Percentiles rank a stretch among this genome's conserved stretches.
These are phyloP conservation scores for Suhomyces anneliseae DNA, from an alignment of 1,139 yeast species.

Conservation along the genomic window DNA sequence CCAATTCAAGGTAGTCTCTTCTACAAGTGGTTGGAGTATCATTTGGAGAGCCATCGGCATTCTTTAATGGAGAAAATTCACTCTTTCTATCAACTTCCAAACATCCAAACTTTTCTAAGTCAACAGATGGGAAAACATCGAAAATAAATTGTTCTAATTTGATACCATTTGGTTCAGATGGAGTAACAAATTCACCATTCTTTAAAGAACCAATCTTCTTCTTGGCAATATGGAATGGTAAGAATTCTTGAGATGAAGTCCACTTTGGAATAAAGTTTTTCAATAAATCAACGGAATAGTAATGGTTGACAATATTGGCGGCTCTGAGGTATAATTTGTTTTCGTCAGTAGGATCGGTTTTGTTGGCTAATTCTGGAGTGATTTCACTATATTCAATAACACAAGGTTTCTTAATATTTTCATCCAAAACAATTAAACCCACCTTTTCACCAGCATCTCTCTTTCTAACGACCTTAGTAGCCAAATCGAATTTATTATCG, in stretches of 20 bases:
- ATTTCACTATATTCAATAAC: constrained; percentile 97
- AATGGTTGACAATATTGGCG: constrained; percentile 96
- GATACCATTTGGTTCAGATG: constrained; percentile 80
- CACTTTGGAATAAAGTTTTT: constrained; percentile 61
- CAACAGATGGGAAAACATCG: constrained; percentile 87
- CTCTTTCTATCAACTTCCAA: constrained; percentile 82
- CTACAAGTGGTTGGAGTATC: constrained; percentile 89
- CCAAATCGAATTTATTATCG: constrained; percentile 62
- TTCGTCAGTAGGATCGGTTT: constrained; percentile 47
- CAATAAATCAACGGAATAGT: constrained; percentile 79
- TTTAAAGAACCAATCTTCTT: constrained; percentile 75
- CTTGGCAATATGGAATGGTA: constrained; percentile 92
- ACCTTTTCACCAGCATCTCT: constrained; percentile 85
- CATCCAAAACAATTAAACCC: constrained; percentile 82
- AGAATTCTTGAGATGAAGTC: constrained; percentile 61
- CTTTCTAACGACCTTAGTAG: constrained; percentile 94
- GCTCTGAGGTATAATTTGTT: constrained; percentile 75
- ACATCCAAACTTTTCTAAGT: constrained; percentile 78
- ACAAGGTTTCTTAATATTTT: constrained; percentile 64
- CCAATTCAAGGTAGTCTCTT: constrained; percentile 60
- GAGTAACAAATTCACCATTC: constrained; percentile 54
- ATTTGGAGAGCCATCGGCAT: constrained; percentile 76
- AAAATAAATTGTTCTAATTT: constrained; percentile 96
- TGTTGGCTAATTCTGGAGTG: constrained; percentile 67
- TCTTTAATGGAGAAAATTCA: constrained; percentile 94